Evolutionary conservation across 2,329 filamentous ascomycete genomes (phyloP).

Genomic region (Diplodia corticola): DNA sequence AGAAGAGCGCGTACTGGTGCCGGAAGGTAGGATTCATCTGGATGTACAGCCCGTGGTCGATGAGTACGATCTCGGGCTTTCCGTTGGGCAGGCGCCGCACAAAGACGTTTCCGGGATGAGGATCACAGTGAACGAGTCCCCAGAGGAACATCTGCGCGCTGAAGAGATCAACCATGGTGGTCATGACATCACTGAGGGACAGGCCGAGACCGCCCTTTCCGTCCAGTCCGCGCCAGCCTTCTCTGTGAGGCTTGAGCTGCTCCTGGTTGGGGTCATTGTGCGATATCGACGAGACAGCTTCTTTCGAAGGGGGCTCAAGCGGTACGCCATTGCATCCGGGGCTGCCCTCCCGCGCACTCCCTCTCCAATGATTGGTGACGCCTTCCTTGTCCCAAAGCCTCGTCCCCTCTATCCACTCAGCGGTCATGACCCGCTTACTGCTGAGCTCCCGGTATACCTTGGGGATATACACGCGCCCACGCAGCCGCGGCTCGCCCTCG

Average conservation of each 20-base stretch:
- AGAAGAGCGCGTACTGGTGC: conserved; percentile 79
- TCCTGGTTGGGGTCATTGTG: conserved; percentile 56
- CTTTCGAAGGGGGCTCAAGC: conserved; percentile 26
- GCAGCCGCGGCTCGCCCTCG: conserved; percentile 70
- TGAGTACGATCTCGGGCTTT: conserved; percentile 86
- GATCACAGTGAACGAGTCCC: conserved; percentile 94
- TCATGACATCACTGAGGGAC: conserved; percentile 84
- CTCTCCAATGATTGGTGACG: conserved; percentile 75
- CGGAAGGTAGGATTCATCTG: conserved; percentile 83
- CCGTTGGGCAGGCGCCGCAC: conserved; percentile 81
- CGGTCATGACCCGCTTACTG: conserved; percentile 82
- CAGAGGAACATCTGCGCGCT: conserved; percentile 98
- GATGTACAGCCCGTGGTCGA: conserved; percentile 96
- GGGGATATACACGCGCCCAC: conserved; percentile 83
- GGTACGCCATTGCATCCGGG: conserved; percentile 71
- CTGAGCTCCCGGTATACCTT: conserved; percentile 79
- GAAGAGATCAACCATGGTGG: conserved; percentile 93
- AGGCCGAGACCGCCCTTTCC: conserved; percentile 81
- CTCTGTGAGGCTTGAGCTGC: conserved; percentile 75
- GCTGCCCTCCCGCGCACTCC: conserved; percentile 72
- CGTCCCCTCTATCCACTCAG: conserved; percentile 96
- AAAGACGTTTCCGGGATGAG: conserved; percentile 96
- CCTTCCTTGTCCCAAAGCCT: conserved; percentile 88
- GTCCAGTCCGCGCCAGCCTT: conserved; percentile 71
- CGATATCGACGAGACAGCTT: conserved; percentile 27